Percentiles rank a stretch among this genome's conserved stretches.
Evolutionary conservation across 2,329 filamentous ascomycete species (phyloP).

Genomic region (Xylaria digitata): DNA sequence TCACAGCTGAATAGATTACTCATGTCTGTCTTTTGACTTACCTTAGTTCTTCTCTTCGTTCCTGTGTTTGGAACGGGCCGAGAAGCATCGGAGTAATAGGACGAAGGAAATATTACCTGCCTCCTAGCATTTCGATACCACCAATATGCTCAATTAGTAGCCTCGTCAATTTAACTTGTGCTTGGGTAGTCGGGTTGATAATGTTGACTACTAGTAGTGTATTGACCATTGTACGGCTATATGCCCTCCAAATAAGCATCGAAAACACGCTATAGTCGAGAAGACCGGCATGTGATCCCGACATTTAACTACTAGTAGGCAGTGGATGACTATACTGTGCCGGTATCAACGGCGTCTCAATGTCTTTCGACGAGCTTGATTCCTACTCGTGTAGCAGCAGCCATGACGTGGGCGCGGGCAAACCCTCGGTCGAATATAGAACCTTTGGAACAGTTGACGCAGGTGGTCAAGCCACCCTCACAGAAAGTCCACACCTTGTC

Average conservation of each 20-base stretch:
- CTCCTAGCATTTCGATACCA: conserved; percentile 10
- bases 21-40: neutral
- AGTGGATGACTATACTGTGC: conserved; percentile 6
- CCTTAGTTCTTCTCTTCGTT: neutral
- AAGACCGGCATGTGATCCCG: conserved; percentile 7
- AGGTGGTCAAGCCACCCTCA: conserved; percentile 42
- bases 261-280: conserved; percentile 6
- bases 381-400: conserved; percentile 33
- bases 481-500: conserved; percentile 35
- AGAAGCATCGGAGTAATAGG: conserved; percentile 16
- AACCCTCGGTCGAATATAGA: conserved; percentile 49
- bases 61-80: conserved; percentile 8
- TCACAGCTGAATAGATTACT: conserved; percentile 1
- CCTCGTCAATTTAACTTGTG: neutral
- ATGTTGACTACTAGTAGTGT: neutral
- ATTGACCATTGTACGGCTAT: neutral
- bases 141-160: neutral
- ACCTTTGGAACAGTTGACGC: conserved; percentile 41
- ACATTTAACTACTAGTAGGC: neutral
- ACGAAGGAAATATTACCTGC: conserved; percentile 2
- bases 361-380: conserved; percentile 42
- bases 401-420: conserved; percentile 44
- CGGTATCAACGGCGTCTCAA: conserved; percentile 41
- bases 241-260: conserved; percentile 6
- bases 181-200: neutral